phyloP scores from a whole-genome alignment of 495 filamentous ascomycete species.

The Aspergillus carlsbadensis region DNA sequence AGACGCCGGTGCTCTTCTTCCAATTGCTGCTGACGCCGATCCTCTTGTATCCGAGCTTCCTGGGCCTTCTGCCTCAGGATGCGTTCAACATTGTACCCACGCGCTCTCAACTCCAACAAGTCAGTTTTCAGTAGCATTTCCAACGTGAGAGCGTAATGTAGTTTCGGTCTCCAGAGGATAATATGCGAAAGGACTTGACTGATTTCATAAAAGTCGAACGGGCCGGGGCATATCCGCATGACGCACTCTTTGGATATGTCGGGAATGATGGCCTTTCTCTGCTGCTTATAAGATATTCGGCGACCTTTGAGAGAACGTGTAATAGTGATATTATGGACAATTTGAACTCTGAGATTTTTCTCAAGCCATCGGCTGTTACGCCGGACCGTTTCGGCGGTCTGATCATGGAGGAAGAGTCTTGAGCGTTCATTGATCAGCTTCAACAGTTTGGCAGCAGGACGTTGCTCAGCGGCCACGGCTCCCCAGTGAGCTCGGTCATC shows the following conservation, averaged over 20 bases:
- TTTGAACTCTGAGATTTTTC: slow-evolving; percentile 74
- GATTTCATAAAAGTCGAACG: slow-evolving; percentile 83
- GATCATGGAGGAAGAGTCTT: slow-evolving; percentile 83
- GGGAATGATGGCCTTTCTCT: slow-evolving; percentile 65
- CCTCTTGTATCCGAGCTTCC: slow-evolving; percentile 81
- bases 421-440: slow-evolving; percentile 82
- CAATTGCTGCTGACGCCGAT: slow-evolving; percentile 70
- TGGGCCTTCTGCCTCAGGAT: slow-evolving; percentile 82
- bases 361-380: slow-evolving; percentile 89
- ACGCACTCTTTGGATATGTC: slow-evolving; percentile 44
- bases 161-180: slow-evolving; percentile 77
- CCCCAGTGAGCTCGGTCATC: slow-evolving; percentile 52
- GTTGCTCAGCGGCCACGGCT: slow-evolving; percentile 50
- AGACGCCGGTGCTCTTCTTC: slow-evolving; percentile 68
- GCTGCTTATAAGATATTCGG: slow-evolving; percentile 63
- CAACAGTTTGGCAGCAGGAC: slow-evolving; percentile 56
- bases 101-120: slow-evolving; percentile 69
- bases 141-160: slow-evolving; percentile 80
- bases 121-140: slow-evolving; percentile 85
- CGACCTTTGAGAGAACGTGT: slow-evolving; percentile 69
- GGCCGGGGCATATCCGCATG: slow-evolving; percentile 59
- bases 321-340: slow-evolving; percentile 71
- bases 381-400: slow-evolving; percentile 63
- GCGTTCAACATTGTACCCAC: slow-evolving; percentile 92
- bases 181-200: slow-evolving; percentile 77